Evolutionary conservation across 2,329 filamentous ascomycete species (phyloP).

Genomic region (Fonsecaea pugnacius): DNA sequence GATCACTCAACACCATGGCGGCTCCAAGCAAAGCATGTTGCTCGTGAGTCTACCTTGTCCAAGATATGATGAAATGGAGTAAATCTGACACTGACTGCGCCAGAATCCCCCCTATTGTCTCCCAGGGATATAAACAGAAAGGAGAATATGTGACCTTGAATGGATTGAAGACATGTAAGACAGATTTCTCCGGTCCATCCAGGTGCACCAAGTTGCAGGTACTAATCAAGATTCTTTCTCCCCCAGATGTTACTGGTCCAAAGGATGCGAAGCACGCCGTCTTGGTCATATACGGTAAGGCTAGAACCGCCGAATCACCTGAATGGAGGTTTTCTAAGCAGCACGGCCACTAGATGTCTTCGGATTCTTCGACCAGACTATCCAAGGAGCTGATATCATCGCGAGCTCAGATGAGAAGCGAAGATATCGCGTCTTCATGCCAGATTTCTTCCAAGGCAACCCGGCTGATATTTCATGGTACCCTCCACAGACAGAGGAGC

Average conservation of each 20-base stretch:
- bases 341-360: slow-evolving; percentile 44
- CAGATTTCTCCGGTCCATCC: slow-evolving; percentile 51
- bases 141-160: slow-evolving; percentile 63
- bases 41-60: no score
- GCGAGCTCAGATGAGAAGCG: slow-evolving; percentile 65
- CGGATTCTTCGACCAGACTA: slow-evolving; percentile 65
- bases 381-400: slow-evolving; percentile 68
- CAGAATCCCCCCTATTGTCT: no score
- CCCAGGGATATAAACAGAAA: slow-evolving; percentile 45
- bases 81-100: no score
- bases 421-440: slow-evolving; percentile 84
- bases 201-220: no score
- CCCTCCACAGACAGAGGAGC: slow-evolving; percentile 63
- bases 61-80: no score
- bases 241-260: no score
- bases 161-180: slow-evolving; percentile 66
- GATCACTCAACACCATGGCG: no score
- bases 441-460: slow-evolving; percentile 84
- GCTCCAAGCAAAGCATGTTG: no score
- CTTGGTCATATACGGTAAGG: slow-evolving; percentile 57
- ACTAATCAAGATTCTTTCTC: no score
- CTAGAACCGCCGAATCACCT: no score
- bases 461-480: slow-evolving; percentile 67
- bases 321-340: no score
- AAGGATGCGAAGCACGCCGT: slow-evolving; percentile 59